Percentiles rank a stretch among this genome's conserved stretches.
Conservation (phyloP, 2,329 filamentous ascomycete species). For the Xylaria sp. region DNA sequence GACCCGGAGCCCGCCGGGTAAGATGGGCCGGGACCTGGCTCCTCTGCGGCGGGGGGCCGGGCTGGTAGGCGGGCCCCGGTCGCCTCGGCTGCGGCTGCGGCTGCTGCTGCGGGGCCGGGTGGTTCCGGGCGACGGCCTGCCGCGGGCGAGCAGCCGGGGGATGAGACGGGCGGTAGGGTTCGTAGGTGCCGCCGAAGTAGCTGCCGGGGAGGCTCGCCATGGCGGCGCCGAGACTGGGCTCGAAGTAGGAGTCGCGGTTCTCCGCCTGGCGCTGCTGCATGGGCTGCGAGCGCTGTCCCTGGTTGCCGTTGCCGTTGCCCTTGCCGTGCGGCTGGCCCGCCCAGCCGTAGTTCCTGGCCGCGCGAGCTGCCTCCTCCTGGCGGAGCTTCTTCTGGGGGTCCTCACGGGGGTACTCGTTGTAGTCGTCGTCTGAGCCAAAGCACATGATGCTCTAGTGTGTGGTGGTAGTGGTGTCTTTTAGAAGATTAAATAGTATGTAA, state of each 20-base stretch:
- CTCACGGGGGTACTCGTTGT: slow-evolving; percentile 4
- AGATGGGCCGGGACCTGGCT: no score
- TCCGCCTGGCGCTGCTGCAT: neutral
- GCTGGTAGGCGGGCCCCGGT: no score
- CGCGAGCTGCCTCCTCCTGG: slow-evolving; percentile 18
- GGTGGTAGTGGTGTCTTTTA: neutral
- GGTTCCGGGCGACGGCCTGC: no score
- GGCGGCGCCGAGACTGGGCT: slow-evolving; percentile 15
- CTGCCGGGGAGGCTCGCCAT: slow-evolving; percentile 26
- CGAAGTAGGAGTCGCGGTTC: slow-evolving; percentile 28
- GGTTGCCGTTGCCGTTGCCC: no score
- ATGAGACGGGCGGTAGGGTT: no score
- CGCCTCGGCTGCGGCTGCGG: no score
- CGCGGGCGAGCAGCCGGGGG: no score
- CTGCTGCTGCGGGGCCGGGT: no score
- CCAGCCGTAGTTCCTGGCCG: slow-evolving; percentile 29
- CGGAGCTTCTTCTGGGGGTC: slow-evolving; percentile 14
- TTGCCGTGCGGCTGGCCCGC: neutral
- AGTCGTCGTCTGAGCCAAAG: slow-evolving; percentile 15
- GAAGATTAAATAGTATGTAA: neutral
- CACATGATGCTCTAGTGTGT: slow-evolving; percentile 15
- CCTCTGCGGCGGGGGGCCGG: no score
- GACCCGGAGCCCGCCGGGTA: no score
- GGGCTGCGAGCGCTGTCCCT: neutral
- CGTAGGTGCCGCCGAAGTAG: slow-evolving; percentile 22